A percentile compares a stretch with the other conserved stretches of the same genome.
phyloP scores from a whole-genome alignment of 2,329 filamentous ascomycete species.

The Teratosphaeria zuluensis region DNA sequence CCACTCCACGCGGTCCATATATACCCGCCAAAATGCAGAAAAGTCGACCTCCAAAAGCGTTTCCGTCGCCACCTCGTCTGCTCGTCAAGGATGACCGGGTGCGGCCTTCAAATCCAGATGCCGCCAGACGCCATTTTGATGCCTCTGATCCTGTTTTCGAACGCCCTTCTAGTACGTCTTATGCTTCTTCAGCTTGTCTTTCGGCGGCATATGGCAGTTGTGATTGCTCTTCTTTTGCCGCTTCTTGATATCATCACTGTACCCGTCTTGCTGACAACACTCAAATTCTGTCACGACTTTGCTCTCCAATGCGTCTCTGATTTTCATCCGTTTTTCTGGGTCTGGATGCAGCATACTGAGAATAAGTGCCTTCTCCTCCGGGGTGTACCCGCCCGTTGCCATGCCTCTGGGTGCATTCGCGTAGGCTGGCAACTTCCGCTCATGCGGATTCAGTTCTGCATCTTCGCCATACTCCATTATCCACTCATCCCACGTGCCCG shows the following conservation, averaged over 20 bases:
- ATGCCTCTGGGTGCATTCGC: conserved; percentile 58
- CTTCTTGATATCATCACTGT: conserved; percentile 25
- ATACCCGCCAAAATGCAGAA: not conserved
- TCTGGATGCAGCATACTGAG: conserved; percentile 77
- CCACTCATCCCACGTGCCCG: conserved; percentile 60
- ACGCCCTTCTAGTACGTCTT: not conserved
- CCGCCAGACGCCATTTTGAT: not conserved
- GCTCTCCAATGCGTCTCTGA: conserved; percentile 55
- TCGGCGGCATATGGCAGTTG: not conserved
- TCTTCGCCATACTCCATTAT: conserved; percentile 45
- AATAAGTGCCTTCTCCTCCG: conserved; percentile 59
- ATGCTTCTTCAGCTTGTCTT: not conserved
- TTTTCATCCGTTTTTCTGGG: conserved; percentile 59
- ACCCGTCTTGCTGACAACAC: conserved; percentile 25
- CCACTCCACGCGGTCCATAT: not conserved
- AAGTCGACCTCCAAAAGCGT: not conserved
- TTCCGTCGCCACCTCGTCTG: not conserved
- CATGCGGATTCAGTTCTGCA: conserved; percentile 34
- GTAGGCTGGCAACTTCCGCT: conserved; percentile 35
- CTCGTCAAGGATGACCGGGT: not conserved
- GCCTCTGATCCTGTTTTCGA: not conserved
- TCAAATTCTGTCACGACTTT: conserved; percentile 31
- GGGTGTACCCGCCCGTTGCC: conserved; percentile 51
- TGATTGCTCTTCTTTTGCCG: conserved; percentile 27
- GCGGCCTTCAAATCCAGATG: not conserved